Percentiles rank a stretch among this genome's conserved stretches.
phyloP scores from a whole-genome alignment of 2,329 filamentous ascomycete genomes.

The Dendrostoma leiphaemia region DNA sequence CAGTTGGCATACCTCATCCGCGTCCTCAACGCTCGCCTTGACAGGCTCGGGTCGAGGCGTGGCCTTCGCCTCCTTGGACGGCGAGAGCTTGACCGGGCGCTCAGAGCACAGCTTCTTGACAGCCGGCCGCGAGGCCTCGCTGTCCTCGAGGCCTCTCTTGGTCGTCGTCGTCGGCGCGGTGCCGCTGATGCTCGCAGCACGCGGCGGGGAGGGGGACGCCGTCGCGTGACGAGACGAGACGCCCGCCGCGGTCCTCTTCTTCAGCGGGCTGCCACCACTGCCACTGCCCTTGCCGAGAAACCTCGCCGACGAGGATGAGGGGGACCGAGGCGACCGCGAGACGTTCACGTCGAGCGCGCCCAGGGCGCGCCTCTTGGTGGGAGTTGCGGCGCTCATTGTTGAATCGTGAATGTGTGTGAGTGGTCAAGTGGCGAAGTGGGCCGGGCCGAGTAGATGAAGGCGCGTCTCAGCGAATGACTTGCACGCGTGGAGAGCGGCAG shows the following conservation, averaged over 20 bases:
- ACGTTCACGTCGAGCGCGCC: slow-evolving; percentile 45
- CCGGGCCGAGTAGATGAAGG: background rate
- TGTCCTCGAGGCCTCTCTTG: slow-evolving; percentile 13
- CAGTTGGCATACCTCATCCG: slow-evolving; percentile 7
- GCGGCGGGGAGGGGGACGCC: slow-evolving; percentile 13
- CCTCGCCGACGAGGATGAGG: slow-evolving; percentile 28
- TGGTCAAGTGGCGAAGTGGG: no score
- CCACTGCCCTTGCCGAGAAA: background rate
- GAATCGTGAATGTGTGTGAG: background rate
- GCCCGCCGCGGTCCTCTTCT: slow-evolving; percentile 8
- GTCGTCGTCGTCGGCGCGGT: slow-evolving; percentile 18
- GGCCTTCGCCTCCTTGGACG: background rate
- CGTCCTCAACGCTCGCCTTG: background rate
- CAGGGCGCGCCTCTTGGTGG: slow-evolving; percentile 48
- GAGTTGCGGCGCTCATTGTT: slow-evolving; percentile 30
- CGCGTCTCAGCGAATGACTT: background rate
- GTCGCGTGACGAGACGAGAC: slow-evolving; percentile 8
- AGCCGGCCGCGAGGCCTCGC: background rate
- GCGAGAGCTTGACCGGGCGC: slow-evolving; percentile 2
- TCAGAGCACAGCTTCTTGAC: slow-evolving; percentile 25
- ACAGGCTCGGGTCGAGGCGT: background rate
- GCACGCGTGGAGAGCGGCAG: no score
- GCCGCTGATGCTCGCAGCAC: background rate
- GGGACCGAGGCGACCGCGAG: slow-evolving; percentile 12
- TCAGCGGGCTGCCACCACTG: slow-evolving; percentile 9